A percentile compares a stretch with the other conserved stretches of the same genome.
Evolutionary conservation across 495 filamentous ascomycete species (phyloP).

Genomic region (Penicillium longicatenatum): DNA sequence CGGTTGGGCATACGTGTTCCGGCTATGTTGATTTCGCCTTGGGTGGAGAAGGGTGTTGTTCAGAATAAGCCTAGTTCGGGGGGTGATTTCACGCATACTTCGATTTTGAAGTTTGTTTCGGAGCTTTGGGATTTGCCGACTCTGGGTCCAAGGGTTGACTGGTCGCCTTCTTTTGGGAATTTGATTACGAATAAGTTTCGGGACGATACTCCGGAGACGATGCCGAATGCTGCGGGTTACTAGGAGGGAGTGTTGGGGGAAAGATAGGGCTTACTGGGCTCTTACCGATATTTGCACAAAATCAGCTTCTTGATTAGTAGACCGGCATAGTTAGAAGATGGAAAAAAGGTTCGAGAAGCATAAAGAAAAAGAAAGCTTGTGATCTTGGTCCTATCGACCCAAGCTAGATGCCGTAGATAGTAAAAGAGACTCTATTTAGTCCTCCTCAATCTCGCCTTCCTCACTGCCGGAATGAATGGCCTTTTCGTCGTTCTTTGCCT

Average conservation of each 20-base stretch:
- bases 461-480: slow-evolving; percentile 85
- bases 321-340: neutral
- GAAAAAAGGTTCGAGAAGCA: neutral
- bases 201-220: slow-evolving; percentile 27
- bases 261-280: too few species aligned
- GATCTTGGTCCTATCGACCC: neutral
- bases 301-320: too few species aligned
- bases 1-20: slow-evolving; percentile 52
- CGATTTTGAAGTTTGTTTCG: slow-evolving; percentile 43
- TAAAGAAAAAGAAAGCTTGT: neutral
- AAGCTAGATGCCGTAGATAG: neutral
- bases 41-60: slow-evolving; percentile 46
- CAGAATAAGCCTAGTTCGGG: slow-evolving; percentile 37
- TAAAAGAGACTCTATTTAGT: slow-evolving; percentile 41
- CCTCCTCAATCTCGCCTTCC: slow-evolving; percentile 97
- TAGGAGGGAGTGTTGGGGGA: neutral
- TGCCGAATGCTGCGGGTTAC: slow-evolving; percentile 28
- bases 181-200: slow-evolving; percentile 36
- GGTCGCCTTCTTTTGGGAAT: slow-evolving; percentile 43
- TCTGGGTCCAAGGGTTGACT: slow-evolving; percentile 43
- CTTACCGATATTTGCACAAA: too few species aligned
- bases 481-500: slow-evolving; percentile 62
- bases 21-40: slow-evolving; percentile 52
- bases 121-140: slow-evolving; percentile 45
- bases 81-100: slow-evolving; percentile 46